phyloP scores from a whole-genome alignment of 2,329 filamentous ascomycete genomes.

The Botrytis medusae region DNA sequence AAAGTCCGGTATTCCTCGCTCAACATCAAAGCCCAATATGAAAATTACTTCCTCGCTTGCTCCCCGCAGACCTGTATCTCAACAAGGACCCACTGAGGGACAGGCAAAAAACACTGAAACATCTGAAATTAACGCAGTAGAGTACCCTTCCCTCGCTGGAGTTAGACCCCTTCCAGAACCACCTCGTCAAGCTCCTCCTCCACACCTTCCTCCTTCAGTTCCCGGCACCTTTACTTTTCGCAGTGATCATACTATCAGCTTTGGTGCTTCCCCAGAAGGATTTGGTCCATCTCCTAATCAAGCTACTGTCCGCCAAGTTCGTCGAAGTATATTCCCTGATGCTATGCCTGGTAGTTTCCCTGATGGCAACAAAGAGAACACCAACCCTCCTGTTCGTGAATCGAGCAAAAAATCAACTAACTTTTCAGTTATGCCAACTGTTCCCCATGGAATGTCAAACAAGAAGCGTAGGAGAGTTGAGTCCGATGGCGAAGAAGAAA shows the following conservation, averaged over 20 bases:
- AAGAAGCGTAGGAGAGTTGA: conserved; percentile 64
- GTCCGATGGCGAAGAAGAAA: conserved; percentile 56
- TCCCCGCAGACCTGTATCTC: background rate
- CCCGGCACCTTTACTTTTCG: conserved; percentile 65
- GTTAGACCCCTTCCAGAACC: conserved; percentile 33
- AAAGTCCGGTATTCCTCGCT: conserved; percentile 50
- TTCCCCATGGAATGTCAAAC: conserved; percentile 62
- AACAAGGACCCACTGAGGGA: background rate
- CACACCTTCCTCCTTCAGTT: conserved; percentile 40
- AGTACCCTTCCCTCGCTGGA: conserved; percentile 37
- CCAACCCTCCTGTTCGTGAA: conserved; percentile 38
- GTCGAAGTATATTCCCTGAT: conserved; percentile 49
- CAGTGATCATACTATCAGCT: conserved; percentile 63
- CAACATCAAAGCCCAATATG: conserved; percentile 42
- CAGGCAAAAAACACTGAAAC: background rate
- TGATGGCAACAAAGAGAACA: conserved; percentile 56
- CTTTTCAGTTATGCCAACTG: conserved; percentile 37
- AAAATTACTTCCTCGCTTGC: conserved; percentile 10
- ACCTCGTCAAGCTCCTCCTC: conserved; percentile 24
- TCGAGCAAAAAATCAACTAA: conserved; percentile 13
- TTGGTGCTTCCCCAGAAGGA: conserved; percentile 48
- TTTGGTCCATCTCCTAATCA: conserved; percentile 61
- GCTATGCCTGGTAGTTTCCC: conserved; percentile 60
- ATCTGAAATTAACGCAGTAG: conserved; percentile 23
- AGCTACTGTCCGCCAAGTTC: conserved; percentile 60